Percentiles rank a stretch among this genome's conserved stretches.
Conservation (phyloP, 495 filamentous ascomycete genomes). For the Margaritispora aquatica region DNA sequence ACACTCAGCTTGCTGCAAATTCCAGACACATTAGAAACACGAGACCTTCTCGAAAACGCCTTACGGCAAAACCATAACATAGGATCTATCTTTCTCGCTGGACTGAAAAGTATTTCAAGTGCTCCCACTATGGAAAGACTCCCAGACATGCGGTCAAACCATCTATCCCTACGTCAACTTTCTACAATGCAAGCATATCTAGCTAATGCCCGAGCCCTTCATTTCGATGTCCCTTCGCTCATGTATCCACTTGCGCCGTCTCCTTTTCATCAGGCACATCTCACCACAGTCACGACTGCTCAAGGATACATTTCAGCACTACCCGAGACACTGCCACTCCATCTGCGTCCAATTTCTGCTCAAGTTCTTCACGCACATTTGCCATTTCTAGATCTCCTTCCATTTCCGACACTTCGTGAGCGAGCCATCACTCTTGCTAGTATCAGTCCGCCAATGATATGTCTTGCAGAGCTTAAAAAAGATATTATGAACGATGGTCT, state of each 20-base stretch:
- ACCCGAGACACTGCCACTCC: slow-evolving; percentile 25
- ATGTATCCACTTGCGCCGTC: not conserved
- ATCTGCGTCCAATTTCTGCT: slow-evolving; percentile 40
- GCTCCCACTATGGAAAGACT: not conserved
- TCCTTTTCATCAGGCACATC: not conserved
- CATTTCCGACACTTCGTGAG: slow-evolving; percentile 42
- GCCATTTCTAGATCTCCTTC: slow-evolving; percentile 50
- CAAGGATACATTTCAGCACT: not conserved
- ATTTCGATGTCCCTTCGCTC: not conserved
- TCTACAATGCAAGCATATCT: not conserved
- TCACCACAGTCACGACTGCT: not conserved
- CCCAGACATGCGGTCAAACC: not conserved
- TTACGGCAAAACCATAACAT: not conserved
- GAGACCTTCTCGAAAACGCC: not conserved
- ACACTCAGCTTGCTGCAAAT: not conserved
- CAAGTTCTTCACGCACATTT: slow-evolving; percentile 39
- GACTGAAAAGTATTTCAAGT: not conserved
- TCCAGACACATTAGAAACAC: not conserved
- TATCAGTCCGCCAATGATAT: slow-evolving; percentile 24
- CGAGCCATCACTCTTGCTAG: slow-evolving; percentile 31
- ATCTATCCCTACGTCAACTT: not conserved
- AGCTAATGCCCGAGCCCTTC: not conserved
- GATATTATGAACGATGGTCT: slow-evolving; percentile 14
- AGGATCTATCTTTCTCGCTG: not conserved
- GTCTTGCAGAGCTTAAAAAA: slow-evolving; percentile 17